Percentiles rank a stretch among this genome's conserved stretches.
Evolutionary conservation across 345 rosid species (phyloP).

Genomic region (Acer campestre): DNA sequence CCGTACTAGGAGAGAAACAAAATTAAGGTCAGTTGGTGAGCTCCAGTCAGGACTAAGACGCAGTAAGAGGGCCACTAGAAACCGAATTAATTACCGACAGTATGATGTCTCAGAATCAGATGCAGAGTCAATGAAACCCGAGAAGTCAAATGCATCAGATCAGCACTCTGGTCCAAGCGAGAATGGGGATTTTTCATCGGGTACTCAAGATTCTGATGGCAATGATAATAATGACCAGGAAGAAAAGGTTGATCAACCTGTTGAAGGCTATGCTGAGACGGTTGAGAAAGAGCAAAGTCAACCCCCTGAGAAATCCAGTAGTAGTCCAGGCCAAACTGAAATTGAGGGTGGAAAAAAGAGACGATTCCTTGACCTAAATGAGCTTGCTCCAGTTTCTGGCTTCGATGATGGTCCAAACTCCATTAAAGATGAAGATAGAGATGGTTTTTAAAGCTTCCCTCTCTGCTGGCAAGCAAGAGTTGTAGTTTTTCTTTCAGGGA

Average conservation of each 20-base stretch:
- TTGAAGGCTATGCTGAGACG: slow-evolving; percentile 34
- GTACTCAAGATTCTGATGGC: slow-evolving; percentile 62
- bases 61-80: slow-evolving; percentile 85
- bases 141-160: slow-evolving; percentile 55
- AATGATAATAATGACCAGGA: slow-evolving; percentile 55
- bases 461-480: slow-evolving; percentile 32
- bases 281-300: slow-evolving; percentile 49
- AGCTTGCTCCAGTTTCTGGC: slow-evolving; percentile 92
- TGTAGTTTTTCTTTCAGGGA: slow-evolving; percentile 29
- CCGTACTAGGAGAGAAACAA: slow-evolving; percentile 71
- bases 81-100: slow-evolving; percentile 72
- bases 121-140: slow-evolving; percentile 55
- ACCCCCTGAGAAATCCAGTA: slow-evolving; percentile 46
- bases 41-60: slow-evolving; percentile 90
- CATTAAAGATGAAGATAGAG: slow-evolving; percentile 68
- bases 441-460: slow-evolving; percentile 53
- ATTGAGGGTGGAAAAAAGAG: slow-evolving; percentile 51
- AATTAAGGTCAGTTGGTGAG: slow-evolving; percentile 69
- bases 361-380: slow-evolving; percentile 86
- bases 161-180: slow-evolving; percentile 69
- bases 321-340: slow-evolving; percentile 62
- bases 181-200: slow-evolving; percentile 57
- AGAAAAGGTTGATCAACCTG: slow-evolving; percentile 48
- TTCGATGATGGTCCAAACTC: slow-evolving; percentile 88
- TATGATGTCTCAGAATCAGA: slow-evolving; percentile 90